Evolutionary conservation across 805 yeast genomes (phyloP).

Genomic region (Cyberlindnera americana): DNA sequence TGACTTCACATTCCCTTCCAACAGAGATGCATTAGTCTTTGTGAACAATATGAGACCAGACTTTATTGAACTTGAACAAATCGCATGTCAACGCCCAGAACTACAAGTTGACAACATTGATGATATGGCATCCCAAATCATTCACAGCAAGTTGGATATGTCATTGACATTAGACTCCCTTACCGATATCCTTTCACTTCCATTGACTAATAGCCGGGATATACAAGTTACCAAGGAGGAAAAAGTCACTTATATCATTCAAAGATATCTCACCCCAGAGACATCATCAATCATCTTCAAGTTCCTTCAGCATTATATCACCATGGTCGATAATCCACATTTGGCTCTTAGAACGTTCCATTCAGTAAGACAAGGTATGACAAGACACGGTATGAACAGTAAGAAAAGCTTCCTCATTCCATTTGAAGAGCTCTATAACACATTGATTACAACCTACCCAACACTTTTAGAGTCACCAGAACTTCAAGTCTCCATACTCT

Average conservation of each 20-base stretch:
- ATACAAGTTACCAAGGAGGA: conserved; percentile 11
- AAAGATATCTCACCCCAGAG: conserved; percentile 1
- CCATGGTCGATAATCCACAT: conserved; percentile 8
- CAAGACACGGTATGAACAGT: not conserved
- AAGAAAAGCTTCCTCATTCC: not conserved
- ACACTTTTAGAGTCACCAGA: not conserved
- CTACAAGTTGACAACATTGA: not conserved
- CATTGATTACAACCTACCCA: conserved; percentile 4
- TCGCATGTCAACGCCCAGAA: not conserved
- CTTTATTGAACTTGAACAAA: conserved; percentile 3
- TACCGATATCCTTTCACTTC: not conserved
- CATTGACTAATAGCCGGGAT: not conserved
- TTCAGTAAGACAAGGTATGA: not conserved
- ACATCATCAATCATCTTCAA: not conserved
- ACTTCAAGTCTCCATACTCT: not conserved
- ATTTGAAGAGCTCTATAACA: not conserved
- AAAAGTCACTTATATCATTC: conserved; percentile 6
- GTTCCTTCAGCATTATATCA: conserved; percentile 1
- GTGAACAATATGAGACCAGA: conserved; percentile 4
- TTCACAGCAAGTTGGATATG: not conserved
- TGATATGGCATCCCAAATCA: not conserved
- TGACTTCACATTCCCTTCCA: conserved; percentile 3
- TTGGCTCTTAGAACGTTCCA: conserved; percentile 5
- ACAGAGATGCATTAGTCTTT: conserved; percentile 8
- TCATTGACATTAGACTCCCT: conserved; percentile 1